These are phyloP conservation scores for Hymenochaete sp. DNA, from an alignment of 1,284 basidiomycete genomes.

Conservation along the genomic window DNA sequence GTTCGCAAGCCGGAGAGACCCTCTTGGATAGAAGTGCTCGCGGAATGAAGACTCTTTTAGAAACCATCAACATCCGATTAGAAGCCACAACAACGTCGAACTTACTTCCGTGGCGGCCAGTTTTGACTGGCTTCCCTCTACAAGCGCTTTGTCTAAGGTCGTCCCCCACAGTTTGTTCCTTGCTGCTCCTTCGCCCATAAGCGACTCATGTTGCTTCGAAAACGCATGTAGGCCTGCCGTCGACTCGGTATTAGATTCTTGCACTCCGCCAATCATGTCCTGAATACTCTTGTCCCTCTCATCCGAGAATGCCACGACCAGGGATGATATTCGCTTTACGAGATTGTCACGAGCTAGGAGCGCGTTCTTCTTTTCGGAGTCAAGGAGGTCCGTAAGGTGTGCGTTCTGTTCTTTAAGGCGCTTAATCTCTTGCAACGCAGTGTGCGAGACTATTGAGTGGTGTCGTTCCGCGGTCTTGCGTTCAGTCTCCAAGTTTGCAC, in stretches of 20 bases:
- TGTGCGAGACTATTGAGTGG: conserved; percentile 41
- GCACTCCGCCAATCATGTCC: conserved; percentile 47
- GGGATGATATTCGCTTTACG: conserved; percentile 58
- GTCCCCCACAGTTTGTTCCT: conserved; percentile 34
- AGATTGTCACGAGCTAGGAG: conserved; percentile 65
- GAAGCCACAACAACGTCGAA: not conserved
- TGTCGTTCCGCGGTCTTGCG: conserved; percentile 42
- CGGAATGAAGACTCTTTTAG: conserved; percentile 27
- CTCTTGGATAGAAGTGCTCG: conserved; percentile 35
- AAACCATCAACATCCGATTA: not conserved
- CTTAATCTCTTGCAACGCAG: conserved; percentile 51
- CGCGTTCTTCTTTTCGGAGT: conserved; percentile 57
- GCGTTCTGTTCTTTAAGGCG: conserved; percentile 69
- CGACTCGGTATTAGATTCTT: conserved; percentile 47
- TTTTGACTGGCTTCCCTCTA: conserved; percentile 45
- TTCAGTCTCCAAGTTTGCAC: conserved; percentile 49
- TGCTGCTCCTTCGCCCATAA: conserved; percentile 35
- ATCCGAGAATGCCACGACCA: conserved; percentile 63
- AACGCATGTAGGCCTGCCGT: conserved; percentile 44
- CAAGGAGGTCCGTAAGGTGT: conserved; percentile 53
- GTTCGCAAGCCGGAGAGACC: conserved; percentile 39
- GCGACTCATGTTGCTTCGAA: conserved; percentile 38
- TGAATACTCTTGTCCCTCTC: conserved; percentile 63
- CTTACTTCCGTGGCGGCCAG: conserved; percentile 56
- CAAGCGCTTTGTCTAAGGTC: conserved; percentile 38